A percentile compares a stretch with the other conserved stretches of the same genome.
phyloP scores from a whole-genome alignment of 2,329 filamentous ascomycete species.

The Penicillium hordei region DNA sequence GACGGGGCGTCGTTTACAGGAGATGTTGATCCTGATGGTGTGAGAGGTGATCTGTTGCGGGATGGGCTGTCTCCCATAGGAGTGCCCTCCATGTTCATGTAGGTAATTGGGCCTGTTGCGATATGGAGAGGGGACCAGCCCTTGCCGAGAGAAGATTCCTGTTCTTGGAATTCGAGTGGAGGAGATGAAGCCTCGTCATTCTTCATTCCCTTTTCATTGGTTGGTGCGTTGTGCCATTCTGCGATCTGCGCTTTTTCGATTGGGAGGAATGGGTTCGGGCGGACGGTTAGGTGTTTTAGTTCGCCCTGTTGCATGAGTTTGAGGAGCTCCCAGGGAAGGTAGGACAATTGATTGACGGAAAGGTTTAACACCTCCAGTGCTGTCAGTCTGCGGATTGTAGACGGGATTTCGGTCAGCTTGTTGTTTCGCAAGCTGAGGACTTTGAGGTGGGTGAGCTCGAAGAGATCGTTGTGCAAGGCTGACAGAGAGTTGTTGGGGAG shows the following conservation, averaged over 20 bases:
- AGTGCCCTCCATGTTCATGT: conserved; percentile 38
- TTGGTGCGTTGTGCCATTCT: conserved; percentile 32
- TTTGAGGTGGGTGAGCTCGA: conserved; percentile 42
- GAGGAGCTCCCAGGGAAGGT: conserved; percentile 49
- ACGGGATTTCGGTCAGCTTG: conserved; percentile 43
- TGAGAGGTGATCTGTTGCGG: conserved; percentile 1
- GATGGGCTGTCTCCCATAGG: conserved; percentile 14
- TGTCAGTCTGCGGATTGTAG: conserved; percentile 42
- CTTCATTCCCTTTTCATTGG: not conserved
- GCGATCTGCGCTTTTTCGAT: conserved; percentile 33
- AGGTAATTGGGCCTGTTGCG: conserved; percentile 34
- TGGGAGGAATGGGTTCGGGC: conserved; percentile 42
- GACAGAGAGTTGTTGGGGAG: conserved; percentile 45
- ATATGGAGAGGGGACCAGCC: conserved; percentile 40
- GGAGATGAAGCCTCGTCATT: conserved; percentile 1
- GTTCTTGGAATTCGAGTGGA: conserved; percentile 16
- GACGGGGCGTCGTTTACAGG: conserved; percentile 36
- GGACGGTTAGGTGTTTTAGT: conserved; percentile 40
- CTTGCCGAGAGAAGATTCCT: conserved; percentile 33
- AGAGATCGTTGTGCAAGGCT: conserved; percentile 41
- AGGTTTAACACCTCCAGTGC: conserved; percentile 48
- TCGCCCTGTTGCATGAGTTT: conserved; percentile 40
- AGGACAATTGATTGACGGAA: conserved; percentile 44
- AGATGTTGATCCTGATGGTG: not conserved
- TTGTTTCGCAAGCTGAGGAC: conserved; percentile 50